Base-by-base conservation (phyloP, 352 stramenopile genomes). In the Phytophthora fragariaefolia region DNA sequence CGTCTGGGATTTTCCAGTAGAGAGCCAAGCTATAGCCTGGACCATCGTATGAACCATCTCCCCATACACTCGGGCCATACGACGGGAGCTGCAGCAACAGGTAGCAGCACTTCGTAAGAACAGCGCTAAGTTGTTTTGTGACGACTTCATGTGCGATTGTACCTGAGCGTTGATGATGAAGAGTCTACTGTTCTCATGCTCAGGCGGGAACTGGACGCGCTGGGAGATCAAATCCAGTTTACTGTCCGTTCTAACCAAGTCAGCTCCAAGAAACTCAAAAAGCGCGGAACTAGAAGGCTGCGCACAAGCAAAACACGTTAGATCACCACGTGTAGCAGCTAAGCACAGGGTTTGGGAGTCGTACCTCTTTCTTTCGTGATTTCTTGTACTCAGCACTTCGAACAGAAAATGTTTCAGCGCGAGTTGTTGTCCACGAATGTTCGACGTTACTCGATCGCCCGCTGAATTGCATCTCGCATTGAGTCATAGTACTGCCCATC, bases 161-260 rank as follows among this genome's bases (percentile, higher is more conserved):
- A 91, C 83, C 80, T 92, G 87, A 24, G 82, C 82, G 61, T 95
- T 93, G 66, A 95, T 82, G 55, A 95, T 83, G 58, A 95, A 93
- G 20, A 95, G 67, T 17, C 79, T 83, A 63, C 82, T 79, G 45
- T 82, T 69, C 3, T 69, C 75, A 36, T 85, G 66, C n/a, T 89
- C 64, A 5, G 74, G 69, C 15, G 87, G 82, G 17, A 93, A 74
- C 36, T 89, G 74, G 7, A 95, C 72, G n/a, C 79, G 83, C 59
- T 93, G 74, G 0, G 81, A 87, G 53, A 95, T 89, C 22, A 89
- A 66, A 63, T 95, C 85, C 15, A 92, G 69, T 55, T 95, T 95
- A 22, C 69, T 67, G 6, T 87, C 71, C 1, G 84, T 93, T 26
- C 79, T 79, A 53, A 95, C 68, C 8, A 95, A 66, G 46, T 95